A percentile compares a stretch with the other conserved stretches of the same genome.
Evolutionary conservation across 306 rosid genomes (phyloP).

Genomic region (Cucumis cinereus): DNA sequence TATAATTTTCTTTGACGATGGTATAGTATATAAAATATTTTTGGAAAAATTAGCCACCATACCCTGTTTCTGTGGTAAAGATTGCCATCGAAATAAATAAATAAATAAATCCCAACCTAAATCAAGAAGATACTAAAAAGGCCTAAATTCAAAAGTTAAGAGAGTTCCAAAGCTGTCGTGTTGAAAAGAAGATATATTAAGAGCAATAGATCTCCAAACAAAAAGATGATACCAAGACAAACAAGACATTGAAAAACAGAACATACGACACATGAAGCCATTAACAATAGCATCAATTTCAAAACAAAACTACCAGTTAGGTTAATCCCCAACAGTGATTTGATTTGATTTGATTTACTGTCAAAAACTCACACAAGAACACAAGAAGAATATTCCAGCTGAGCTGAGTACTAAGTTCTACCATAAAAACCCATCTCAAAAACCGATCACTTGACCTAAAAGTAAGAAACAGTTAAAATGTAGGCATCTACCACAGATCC

Average conservation of each 20-base stretch:
- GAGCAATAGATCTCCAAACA: background rate
- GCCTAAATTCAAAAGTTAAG: background rate
- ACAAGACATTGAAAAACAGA: background rate
- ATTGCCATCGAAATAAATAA: background rate
- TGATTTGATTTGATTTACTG: background rate
- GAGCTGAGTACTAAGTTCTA: background rate
- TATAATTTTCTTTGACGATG: background rate
- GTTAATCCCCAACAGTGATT: background rate
- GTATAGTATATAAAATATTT: background rate
- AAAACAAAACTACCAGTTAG: background rate
- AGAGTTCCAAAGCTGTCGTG: background rate
- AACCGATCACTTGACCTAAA: background rate
- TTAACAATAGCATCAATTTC: background rate
- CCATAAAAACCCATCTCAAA: background rate
- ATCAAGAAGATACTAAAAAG: background rate
- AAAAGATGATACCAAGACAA: background rate
- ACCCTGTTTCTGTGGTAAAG: background rate
- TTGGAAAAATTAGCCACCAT: background rate
- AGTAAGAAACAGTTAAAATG: background rate
- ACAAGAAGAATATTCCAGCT: background rate
- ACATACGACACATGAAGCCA: background rate
- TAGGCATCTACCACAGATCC: background rate
- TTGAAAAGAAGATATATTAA: background rate
- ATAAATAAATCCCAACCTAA: background rate
- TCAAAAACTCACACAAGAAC: background rate